Conservation (phyloP, 768 basidiomycete genomes). For the Leucocoprinus birnbaumii region DNA sequence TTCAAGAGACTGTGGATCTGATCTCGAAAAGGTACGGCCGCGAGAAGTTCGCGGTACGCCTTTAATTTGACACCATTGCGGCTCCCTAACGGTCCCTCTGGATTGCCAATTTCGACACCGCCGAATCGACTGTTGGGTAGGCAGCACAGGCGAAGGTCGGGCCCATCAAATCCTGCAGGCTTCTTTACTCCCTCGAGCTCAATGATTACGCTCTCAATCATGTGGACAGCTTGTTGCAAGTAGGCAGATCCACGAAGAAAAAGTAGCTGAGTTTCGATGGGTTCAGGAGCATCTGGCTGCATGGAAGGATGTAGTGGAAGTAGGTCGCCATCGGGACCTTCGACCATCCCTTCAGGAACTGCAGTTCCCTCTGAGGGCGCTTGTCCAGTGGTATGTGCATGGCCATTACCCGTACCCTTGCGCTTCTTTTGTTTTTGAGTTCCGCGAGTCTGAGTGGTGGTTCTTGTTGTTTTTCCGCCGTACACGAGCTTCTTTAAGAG, state of each 20-base stretch:
- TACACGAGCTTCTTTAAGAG: slow-evolving; percentile 73
- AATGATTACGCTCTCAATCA: slow-evolving; percentile 73
- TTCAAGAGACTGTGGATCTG: slow-evolving; percentile 56
- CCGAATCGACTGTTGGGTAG: slow-evolving; percentile 75
- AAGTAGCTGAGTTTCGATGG: slow-evolving; percentile 80
- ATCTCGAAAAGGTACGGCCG: slow-evolving; percentile 53
- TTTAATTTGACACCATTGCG: slow-evolving; percentile 52
- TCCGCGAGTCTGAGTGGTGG: slow-evolving; percentile 28
- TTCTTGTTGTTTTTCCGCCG: slow-evolving; percentile 63
- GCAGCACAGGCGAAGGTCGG: slow-evolving; percentile 75
- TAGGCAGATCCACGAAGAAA: slow-evolving; percentile 85
- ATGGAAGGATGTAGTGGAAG: slow-evolving; percentile 67
- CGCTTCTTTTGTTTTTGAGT: slow-evolving; percentile 41
- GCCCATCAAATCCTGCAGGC: slow-evolving; percentile 56
- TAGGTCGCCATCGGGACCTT: slow-evolving; percentile 51
- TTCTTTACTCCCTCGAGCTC: slow-evolving; percentile 68
- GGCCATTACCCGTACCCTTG: slow-evolving; percentile 38
- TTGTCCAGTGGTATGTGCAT: slow-evolving; percentile 52
- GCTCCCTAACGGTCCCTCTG: slow-evolving; percentile 72
- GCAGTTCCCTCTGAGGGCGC: slow-evolving; percentile 69
- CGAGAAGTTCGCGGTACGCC: slow-evolving; percentile 63
- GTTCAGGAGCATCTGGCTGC: slow-evolving; percentile 77
- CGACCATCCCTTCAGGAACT: slow-evolving; percentile 39
- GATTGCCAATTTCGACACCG: slow-evolving; percentile 83
- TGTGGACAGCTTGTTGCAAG: slow-evolving; percentile 71